phyloP scores from a whole-genome alignment of 1,139 yeast species.

The Sugiyamaella novakii region DNA sequence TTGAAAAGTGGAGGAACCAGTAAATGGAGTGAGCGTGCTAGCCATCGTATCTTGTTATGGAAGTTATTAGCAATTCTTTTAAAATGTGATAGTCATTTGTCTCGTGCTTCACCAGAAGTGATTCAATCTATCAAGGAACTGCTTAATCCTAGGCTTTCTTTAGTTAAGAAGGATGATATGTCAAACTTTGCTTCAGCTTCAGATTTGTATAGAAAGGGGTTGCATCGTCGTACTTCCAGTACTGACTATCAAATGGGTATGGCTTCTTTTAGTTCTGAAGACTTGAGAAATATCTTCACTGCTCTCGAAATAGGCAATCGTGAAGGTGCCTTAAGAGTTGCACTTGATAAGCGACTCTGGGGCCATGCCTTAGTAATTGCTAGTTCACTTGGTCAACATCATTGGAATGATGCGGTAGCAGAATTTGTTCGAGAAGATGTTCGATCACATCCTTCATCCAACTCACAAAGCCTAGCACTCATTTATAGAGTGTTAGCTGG shows the following conservation, averaged over 20 bases:
- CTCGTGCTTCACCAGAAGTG: slow-evolving; percentile 26
- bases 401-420: slow-evolving; percentile 60
- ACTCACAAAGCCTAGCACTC: slow-evolving; percentile 60
- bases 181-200: slow-evolving; percentile 33
- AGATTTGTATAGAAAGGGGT: slow-evolving; percentile 30
- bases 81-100: slow-evolving; percentile 30
- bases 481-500: slow-evolving; percentile 69
- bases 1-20: slow-evolving; percentile 18
- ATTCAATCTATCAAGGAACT: slow-evolving; percentile 28
- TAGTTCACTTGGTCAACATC: slow-evolving; percentile 61
- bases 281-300: slow-evolving; percentile 38
- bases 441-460: slow-evolving; percentile 35
- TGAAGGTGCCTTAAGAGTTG: slow-evolving; percentile 63
- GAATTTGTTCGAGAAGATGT: slow-evolving; percentile 52
- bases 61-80: slow-evolving; percentile 37
- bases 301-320: slow-evolving; percentile 63
- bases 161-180: slow-evolving; percentile 23
- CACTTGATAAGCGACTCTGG: slow-evolving; percentile 71
- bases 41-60: slow-evolving; percentile 39
- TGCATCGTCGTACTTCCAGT: slow-evolving; percentile 24
- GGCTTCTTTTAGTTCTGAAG: slow-evolving; percentile 41
- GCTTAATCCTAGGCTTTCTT: slow-evolving; percentile 32
- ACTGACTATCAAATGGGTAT: slow-evolving; percentile 33
- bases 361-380: slow-evolving; percentile 75
- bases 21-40: slow-evolving; percentile 28